Conservation (phyloP, 2,329 filamentous ascomycete species). For the Exophiala xenobiotica region DNA sequence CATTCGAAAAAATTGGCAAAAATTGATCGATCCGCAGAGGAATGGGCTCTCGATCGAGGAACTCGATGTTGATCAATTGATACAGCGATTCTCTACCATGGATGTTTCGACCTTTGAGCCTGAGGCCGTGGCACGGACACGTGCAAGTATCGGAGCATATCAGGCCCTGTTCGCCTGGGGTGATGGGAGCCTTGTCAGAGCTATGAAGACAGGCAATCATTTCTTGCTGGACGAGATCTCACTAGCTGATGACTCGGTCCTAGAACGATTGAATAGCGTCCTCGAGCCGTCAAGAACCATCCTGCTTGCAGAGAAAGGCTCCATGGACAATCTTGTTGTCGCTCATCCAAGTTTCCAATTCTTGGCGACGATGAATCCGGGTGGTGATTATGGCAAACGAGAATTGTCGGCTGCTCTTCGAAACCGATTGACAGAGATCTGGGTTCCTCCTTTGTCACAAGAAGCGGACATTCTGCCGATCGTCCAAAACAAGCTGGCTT, state of each 20-base stretch:
- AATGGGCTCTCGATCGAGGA: slow-evolving; percentile 41
- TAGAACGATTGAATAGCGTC: slow-evolving; percentile 94
- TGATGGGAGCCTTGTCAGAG: slow-evolving; percentile 87
- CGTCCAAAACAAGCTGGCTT: slow-evolving; percentile 69
- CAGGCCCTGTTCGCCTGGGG: slow-evolving; percentile 95
- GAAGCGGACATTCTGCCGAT: slow-evolving; percentile 86
- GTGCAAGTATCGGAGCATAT: slow-evolving; percentile 58
- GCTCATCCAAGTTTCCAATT: slow-evolving; percentile 85
- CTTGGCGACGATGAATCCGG: slow-evolving; percentile 98
- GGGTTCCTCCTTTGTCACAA: slow-evolving; percentile 87
- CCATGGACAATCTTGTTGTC: slow-evolving; percentile 74
- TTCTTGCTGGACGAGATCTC: slow-evolving; percentile 98
- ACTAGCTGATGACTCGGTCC: slow-evolving; percentile 91
- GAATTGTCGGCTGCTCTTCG: slow-evolving; percentile 92
- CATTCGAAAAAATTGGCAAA: slow-evolving; percentile 61
- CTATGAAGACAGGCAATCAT: slow-evolving; percentile 85
- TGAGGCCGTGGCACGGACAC: slow-evolving; percentile 45
- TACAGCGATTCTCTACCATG: slow-evolving; percentile 22
- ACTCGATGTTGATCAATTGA: slow-evolving; percentile 25
- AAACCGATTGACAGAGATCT: slow-evolving; percentile 98
- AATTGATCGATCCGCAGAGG: slow-evolving; percentile 26
- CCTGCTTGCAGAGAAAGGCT: slow-evolving; percentile 89
- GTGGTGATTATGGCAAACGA: slow-evolving; percentile 96
- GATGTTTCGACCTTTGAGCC: slow-evolving; percentile 43
- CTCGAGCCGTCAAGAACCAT: slow-evolving; percentile 84